Base-by-base conservation (phyloP, 371 early-diverging fungal species). In the Mucor plumbeus region DNA sequence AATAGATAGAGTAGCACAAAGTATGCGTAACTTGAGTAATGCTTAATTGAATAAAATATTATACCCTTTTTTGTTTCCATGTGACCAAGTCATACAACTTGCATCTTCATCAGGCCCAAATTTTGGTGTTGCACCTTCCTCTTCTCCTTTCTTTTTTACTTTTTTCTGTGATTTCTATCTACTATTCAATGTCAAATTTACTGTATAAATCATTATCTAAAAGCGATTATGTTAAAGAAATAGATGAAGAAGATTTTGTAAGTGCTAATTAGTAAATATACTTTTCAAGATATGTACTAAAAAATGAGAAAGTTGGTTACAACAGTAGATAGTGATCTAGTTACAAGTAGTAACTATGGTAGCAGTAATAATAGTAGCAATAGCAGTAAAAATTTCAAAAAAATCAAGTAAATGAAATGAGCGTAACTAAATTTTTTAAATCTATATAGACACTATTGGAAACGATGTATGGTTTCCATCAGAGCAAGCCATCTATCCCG, bases 1-100 rank as follows among this genome's bases (percentile, higher is more conserved):
- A 61, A 64, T 79, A 40, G 80, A 72, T 26, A 68, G 69, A 62
- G 69, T 79, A 15, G 75, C 67, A 44, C 65, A 79, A 47, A 73
- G 71, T 17, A 79, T 79, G 71, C 67, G 72, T 59, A 63, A 73
- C 40, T 44, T 66, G 50, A 63, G 56, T 36, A 59, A 35, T 17
- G 55, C 58, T 43, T 61, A 39, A 56, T 19, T n/a, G 33, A 57
- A 54, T 60, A 62, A 56, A 38, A 60, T 55, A 57, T 3, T 44
- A 67, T 67, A 67, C 61, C 61, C 66, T 35, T 48, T 55, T 61
- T 14, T 44, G 44, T 44, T 3, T 56, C 33, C 64, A 64, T 64
- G 64, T 64, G 64, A 56, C 21, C 43, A 10, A 15, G 21, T 54
- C 36, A 31, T 58, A 34, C 38, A 17, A 35, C n/a, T 50, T 34